Percentiles rank a stretch among this genome's conserved stretches.
Evolutionary conservation across 495 filamentous ascomycete species (phyloP).

Genomic region (Xylaria palmicola): DNA sequence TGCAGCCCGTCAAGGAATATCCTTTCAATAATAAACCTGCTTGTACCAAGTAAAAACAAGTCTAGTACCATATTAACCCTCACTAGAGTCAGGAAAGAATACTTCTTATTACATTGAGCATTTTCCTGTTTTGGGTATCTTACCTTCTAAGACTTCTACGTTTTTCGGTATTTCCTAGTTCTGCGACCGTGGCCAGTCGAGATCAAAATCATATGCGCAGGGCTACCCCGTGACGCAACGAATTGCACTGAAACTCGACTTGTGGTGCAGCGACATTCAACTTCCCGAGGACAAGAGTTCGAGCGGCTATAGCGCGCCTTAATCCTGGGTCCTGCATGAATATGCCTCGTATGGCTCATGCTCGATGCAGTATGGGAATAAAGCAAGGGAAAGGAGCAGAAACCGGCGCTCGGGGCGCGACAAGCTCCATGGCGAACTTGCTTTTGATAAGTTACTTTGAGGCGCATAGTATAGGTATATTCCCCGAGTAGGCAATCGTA

Average conservation of each 20-base stretch:
- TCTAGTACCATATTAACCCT: too few species aligned
- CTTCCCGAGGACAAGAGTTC: constrained; percentile 25
- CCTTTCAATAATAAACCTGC: too few species aligned
- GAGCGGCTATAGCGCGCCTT: constrained; percentile 26
- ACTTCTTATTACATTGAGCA: too few species aligned
- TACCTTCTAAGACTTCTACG: too few species aligned
- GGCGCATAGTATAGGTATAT: constrained; percentile 39
- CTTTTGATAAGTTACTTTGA: constrained; percentile 22
- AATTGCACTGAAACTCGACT: constrained; percentile 16
- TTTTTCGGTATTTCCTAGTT: too few species aligned
- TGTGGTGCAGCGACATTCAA: too few species aligned
- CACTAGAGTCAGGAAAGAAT: too few species aligned
- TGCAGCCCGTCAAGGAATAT: too few species aligned
- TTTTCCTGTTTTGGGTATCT: too few species aligned
- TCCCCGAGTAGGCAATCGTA: constrained; percentile 32
- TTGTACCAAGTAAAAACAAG: too few species aligned
- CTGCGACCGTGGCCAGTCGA: too few species aligned
- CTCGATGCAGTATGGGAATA: constrained; percentile 19
- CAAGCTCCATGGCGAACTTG: constrained; percentile 26
- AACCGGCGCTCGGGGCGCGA: constrained; percentile 24
- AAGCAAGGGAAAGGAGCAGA: constrained; percentile 21
- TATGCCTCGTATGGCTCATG: constrained; percentile 19
- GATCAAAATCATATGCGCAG: constrained; percentile 26
- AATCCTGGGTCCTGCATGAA: constrained; percentile 25
- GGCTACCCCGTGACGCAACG: constrained; percentile 21